Evolutionary conservation across 2,329 filamentous ascomycete genomes (phyloP), one percentile per base, ranked within the genome.

Genomic region (Pyrenophora graminea): DNA sequence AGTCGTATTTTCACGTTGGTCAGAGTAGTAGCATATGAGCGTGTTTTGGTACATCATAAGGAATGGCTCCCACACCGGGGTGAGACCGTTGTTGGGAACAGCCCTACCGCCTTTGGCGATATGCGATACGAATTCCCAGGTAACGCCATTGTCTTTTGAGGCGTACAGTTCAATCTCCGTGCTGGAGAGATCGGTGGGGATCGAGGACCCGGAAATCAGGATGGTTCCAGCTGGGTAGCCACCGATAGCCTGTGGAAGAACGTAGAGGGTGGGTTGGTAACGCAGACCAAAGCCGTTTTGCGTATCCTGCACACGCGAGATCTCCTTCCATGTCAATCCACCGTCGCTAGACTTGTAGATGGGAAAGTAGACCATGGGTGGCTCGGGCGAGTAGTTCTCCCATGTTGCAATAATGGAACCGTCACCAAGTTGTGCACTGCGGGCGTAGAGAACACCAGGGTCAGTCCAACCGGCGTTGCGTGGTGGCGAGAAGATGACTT

Each of bases 51-150:
- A 79, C 38, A 80, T 75, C 67, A 80, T 79, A 36, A 90, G 71
- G 68, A 87, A 89, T 0, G 87, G 87, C 68, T 90, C 88, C 87
- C 87, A 90, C 17, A 90, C 83, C 0, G 86, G 85, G 0, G 85
- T 87, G 32, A 84, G 68, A 1, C 84, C 86, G 62, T 90, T 88
- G 63, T 83, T 79, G 3, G 86, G 82, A 0, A 76, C 62, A 2
- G 86, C 85, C 39, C 78, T 77, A n/a, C 85, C 85, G 30, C 87
- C 87, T 1, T 76, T 73, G 1, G 86, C 86, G 38, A 90, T 81
- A 58, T 84, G 80, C 51, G 82, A 85, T 45, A 89, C 80, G 58
- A 89, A 90, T 23, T 82, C 74, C 87, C 87, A 90, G 1, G 80
- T 85, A 31, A 48, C 44, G 6, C 86, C 87, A 38, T 75, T 73